Evolutionary conservation across 805 yeast genomes (phyloP).

Genomic region (Starmerella roubikii): DNA sequence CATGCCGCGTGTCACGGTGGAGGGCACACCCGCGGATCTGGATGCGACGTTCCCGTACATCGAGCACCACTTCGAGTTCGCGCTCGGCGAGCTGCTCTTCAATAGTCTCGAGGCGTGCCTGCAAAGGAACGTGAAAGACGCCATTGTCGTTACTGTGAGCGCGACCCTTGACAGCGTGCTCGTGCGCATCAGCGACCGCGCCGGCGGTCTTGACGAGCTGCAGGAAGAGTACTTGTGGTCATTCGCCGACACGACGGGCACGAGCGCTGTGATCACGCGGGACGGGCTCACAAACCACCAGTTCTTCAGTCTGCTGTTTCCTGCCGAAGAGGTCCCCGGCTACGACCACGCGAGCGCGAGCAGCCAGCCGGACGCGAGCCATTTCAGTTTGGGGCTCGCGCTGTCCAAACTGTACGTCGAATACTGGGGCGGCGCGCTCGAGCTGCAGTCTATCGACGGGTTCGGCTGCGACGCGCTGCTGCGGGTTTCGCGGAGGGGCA

Average conservation of each 20-base stretch:
- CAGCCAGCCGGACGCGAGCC: constrained; percentile 19
- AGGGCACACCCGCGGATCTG: constrained; percentile 38
- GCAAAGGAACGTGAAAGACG: constrained; percentile 32
- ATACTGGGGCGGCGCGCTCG: constrained; percentile 89
- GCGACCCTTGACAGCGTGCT: constrained; percentile 52
- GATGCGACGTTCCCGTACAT: constrained; percentile 62
- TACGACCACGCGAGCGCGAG: background rate
- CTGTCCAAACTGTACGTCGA: constrained; percentile 88
- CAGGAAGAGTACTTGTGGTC: constrained; percentile 65
- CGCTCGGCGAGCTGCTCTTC: constrained; percentile 75
- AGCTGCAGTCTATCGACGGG: constrained; percentile 73
- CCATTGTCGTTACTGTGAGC: constrained; percentile 64
- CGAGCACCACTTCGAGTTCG: constrained; percentile 72
- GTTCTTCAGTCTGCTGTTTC: constrained; percentile 17
- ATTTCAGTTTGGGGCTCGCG: constrained; percentile 79
- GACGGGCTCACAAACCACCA: constrained; percentile 16
- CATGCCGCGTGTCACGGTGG: constrained; percentile 65
- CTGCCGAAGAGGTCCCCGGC: constrained; percentile 11
- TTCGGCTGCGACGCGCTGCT: constrained; percentile 83
- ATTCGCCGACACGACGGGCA: constrained; percentile 29
- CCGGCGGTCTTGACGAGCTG: constrained; percentile 65
- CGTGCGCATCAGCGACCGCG: constrained; percentile 74
- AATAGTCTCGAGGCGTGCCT: constrained; percentile 78
- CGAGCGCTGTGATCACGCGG: constrained; percentile 7
- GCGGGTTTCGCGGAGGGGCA: constrained; percentile 65